phyloP scores from a whole-genome alignment of 306 rosid genomes.

The Argentina anserina region DNA sequence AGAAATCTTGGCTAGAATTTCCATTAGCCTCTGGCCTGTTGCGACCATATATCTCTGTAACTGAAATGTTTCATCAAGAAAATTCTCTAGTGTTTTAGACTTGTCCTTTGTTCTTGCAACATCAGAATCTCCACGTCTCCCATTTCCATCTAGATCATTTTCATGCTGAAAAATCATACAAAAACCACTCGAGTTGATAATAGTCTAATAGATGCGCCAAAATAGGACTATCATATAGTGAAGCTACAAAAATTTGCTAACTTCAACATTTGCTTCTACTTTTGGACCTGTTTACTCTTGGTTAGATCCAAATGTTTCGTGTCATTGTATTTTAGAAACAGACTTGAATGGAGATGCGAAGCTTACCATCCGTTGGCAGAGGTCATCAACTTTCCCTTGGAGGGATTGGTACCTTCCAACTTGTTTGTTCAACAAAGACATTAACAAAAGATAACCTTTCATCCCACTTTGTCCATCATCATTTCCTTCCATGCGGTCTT shows the following conservation, averaged over 20 bases:
- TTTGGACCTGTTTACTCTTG: not conserved
- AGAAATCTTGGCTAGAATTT: constrained; percentile 60
- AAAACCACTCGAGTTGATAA: not conserved
- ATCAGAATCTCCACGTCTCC: constrained; percentile 37
- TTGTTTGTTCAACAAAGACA: constrained; percentile 70
- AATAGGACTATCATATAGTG: not conserved
- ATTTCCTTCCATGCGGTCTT: constrained; percentile 30
- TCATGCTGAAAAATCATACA: constrained; percentile 56
- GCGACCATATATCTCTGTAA: constrained; percentile 86
- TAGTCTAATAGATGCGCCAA: not conserved
- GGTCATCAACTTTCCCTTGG: constrained; percentile 75
- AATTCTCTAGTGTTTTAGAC: constrained; percentile 55
- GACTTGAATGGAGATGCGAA: constrained; percentile 5
- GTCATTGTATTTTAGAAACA: not conserved
- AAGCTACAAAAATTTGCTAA: not conserved
- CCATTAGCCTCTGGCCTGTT: constrained; percentile 76
- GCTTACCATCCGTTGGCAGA: constrained; percentile 84
- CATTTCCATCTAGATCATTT: constrained; percentile 44
- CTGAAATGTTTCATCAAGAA: constrained; percentile 86
- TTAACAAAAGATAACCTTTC: constrained; percentile 47
- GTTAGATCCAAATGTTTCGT: not conserved
- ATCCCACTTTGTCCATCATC: constrained; percentile 42
- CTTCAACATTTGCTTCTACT: not conserved
- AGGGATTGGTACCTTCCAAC: constrained; percentile 73
- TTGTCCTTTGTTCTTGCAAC: constrained; percentile 60